phyloP scores from a whole-genome alignment of 208 protist species.

The Trypanosoma boissoni region DNA sequence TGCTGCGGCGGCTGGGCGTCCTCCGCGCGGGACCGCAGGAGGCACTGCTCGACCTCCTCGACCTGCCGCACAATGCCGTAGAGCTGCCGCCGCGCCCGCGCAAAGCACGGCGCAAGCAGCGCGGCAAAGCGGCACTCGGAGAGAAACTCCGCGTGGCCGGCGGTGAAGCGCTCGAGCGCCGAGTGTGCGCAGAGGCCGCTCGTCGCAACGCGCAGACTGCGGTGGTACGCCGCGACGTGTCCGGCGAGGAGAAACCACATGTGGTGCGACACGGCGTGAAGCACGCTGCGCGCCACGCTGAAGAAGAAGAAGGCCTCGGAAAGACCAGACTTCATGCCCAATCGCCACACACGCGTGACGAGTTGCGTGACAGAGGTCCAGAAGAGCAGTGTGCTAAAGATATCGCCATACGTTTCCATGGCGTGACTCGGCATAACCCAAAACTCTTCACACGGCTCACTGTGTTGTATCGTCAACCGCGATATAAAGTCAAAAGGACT shows the following conservation, averaged over 20 bases:
- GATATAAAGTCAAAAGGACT: conserved; percentile 40
- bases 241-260: conserved; percentile 57
- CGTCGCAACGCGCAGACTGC: conserved; percentile 38
- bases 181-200: conserved; percentile 54
- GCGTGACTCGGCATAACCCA: conserved; percentile 30
- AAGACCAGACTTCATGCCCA: conserved; percentile 47
- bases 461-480: conserved; percentile 17
- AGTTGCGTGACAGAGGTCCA: conserved; percentile 69
- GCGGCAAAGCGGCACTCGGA: conserved; percentile 62
- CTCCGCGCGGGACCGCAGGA: conserved; percentile 1
- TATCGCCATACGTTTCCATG: conserved; percentile 26
- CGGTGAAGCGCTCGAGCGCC: conserved; percentile 52
- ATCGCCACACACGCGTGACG: conserved; percentile 48
- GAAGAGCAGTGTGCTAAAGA: conserved; percentile 65
- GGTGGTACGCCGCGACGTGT: conserved; percentile 35
- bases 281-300: conserved; percentile 41
- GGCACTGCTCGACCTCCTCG: conserved; percentile 50
- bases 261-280: conserved; percentile 53
- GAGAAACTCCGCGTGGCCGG: conserved; percentile 58
- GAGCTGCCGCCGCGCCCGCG: conserved; percentile 35
- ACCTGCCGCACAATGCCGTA: conserved; percentile 54
- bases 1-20: no score
- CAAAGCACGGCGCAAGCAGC: conserved; percentile 44
- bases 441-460: conserved; percentile 4
- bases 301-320: conserved; percentile 75